Conservation (phyloP, 2,329 filamentous ascomycete genomes). For the Scleromitrula shiraiana region DNA sequence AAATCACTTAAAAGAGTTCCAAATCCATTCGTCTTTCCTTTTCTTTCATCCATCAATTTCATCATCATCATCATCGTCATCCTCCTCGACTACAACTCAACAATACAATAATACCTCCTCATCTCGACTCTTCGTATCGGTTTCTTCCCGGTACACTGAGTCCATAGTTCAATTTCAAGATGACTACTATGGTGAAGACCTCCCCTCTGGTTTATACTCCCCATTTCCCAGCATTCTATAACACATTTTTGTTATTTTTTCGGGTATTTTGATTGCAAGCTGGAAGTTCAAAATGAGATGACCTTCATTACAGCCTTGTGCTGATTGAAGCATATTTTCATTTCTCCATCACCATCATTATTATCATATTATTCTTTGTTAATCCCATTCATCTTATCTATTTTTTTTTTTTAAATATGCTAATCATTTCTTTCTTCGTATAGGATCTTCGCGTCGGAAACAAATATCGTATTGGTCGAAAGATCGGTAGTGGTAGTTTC, state of each 20-base stretch:
- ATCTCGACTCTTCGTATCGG: conserved; percentile 23
- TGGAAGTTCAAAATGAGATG: conserved; percentile 1
- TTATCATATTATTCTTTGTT: background rate
- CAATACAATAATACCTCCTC: no score
- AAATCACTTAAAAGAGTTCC: background rate
- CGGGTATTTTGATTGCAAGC: conserved; percentile 12
- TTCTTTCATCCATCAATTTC: background rate
- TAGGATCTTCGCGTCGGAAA: conserved; percentile 98
- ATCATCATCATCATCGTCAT: background rate
- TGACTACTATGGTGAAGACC: conserved; percentile 54
- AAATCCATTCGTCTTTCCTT: no score
- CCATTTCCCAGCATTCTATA: conserved; percentile 29
- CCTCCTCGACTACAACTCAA: no score
- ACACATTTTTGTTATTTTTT: conserved; percentile 24
- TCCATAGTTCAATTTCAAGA: conserved; percentile 35
- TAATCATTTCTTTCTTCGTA: conserved; percentile 14
- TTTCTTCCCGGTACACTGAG: conserved; percentile 27
- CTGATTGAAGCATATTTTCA: conserved; percentile 12
- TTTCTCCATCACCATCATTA: background rate
- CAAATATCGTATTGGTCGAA: conserved; percentile 98
- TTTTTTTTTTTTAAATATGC: conserved; percentile 13
- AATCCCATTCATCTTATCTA: background rate
- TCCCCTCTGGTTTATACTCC: conserved; percentile 34
- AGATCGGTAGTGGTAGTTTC: conserved; percentile 96
- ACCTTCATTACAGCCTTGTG: conserved; percentile 21